phyloP scores from a whole-genome alignment of 23 red algal genomes.

The Gracilaria domingensis region DNA sequence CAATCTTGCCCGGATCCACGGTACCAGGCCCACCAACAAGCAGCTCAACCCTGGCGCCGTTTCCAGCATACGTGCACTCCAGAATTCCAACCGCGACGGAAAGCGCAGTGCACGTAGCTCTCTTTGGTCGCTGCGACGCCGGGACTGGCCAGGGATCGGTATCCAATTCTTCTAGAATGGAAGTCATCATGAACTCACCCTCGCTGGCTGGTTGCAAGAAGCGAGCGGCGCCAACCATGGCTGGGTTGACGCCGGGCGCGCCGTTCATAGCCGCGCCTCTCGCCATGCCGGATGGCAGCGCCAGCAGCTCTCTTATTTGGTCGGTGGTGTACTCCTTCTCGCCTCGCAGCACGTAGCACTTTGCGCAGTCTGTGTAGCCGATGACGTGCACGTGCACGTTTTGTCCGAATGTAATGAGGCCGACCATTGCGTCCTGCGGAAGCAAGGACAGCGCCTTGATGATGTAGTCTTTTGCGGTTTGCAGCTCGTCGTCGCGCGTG shows the following conservation, averaged over 20 bases:
- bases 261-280: slow-evolving; percentile 20
- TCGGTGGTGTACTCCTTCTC: slow-evolving; percentile 90
- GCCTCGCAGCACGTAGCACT: slow-evolving; percentile 92
- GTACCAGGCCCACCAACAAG: slow-evolving; percentile 88
- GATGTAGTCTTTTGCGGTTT: slow-evolving; percentile 92
- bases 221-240: slow-evolving; percentile 58
- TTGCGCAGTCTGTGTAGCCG: slow-evolving; percentile 81
- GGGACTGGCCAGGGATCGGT: slow-evolving; percentile 95
- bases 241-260: slow-evolving; percentile 25
- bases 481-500: slow-evolving; percentile 78
- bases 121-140: slow-evolving; percentile 82
- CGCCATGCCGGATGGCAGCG: slow-evolving; percentile 27
- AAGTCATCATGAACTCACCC: slow-evolving; percentile 94
- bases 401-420: slow-evolving; percentile 97
- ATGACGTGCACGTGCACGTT: slow-evolving; percentile 98
- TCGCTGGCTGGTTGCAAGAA: slow-evolving; percentile 96
- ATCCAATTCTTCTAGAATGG: slow-evolving; percentile 82
- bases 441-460: slow-evolving; percentile 87
- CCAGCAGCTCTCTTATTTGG: slow-evolving; percentile 78
- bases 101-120: slow-evolving; percentile 82
- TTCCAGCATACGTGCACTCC: slow-evolving; percentile 78
- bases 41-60: slow-evolving; percentile 82
- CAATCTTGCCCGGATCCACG: slow-evolving; percentile 93
- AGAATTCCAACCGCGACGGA: slow-evolving; percentile 91
- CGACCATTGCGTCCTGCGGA: slow-evolving; percentile 80